phyloP scores from a whole-genome alignment of 108 stramenopile species.

The Fistulifera pelliculosa region DNA sequence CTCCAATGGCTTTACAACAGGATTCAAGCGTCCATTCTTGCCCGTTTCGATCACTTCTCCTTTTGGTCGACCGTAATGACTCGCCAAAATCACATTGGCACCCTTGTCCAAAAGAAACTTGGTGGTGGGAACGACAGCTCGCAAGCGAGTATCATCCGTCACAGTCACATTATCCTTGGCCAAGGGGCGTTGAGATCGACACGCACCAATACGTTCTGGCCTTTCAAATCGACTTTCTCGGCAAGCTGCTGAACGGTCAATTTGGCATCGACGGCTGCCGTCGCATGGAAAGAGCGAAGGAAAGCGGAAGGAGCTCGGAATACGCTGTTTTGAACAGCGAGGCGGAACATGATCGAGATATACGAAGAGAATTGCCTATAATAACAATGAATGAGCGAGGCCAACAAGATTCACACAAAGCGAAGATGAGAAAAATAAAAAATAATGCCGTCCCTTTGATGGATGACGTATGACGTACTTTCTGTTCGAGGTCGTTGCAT shows the following conservation, averaged over 20 bases:
- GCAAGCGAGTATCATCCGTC: constrained; percentile 85
- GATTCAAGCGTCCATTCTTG: constrained; percentile 79
- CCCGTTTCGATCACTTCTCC: constrained; percentile 86
- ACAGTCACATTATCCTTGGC: constrained; percentile 74
- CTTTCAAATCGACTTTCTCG: constrained; percentile 59
- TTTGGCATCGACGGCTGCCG: constrained; percentile 43
- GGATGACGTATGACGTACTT: no score
- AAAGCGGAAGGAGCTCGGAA: constrained; percentile 2
- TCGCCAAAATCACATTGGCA: constrained; percentile 83
- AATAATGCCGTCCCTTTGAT: no score
- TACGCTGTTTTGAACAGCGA: no score
- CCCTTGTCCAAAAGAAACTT: constrained; percentile 81
- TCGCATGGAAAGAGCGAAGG: constrained; percentile 27
- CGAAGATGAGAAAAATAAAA: no score
- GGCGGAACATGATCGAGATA: no score
- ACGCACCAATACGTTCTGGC: constrained; percentile 76
- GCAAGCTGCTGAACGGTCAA: constrained; percentile 76
- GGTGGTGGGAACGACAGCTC: constrained; percentile 81
- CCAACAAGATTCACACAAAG: no score
- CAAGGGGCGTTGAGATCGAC: constrained; percentile 89
- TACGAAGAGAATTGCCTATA: no score
- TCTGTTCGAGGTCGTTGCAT: no score
- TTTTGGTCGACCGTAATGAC: constrained; percentile 88
- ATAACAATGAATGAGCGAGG: no score
- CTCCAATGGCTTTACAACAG: constrained; percentile 63